Evolutionary conservation across 2,329 filamentous ascomycete genomes (phyloP), one percentile per base, ranked within the genome.

Genomic region (Thelonectria rubi): DNA sequence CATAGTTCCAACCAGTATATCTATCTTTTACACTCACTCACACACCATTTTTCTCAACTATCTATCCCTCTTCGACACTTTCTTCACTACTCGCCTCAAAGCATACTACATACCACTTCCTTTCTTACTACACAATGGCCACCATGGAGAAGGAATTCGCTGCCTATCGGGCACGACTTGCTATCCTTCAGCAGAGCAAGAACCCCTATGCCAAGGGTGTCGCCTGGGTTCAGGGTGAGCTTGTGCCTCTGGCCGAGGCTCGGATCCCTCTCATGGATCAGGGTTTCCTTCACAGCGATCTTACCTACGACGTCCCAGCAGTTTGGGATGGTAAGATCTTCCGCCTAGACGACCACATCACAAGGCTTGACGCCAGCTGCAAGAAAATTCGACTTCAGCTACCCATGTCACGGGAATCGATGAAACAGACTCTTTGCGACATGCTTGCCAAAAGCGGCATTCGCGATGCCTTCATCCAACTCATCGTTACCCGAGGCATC

Each of bases 241-340:
- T 80, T 4, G 74, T 78, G 0, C 81, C 82, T 3, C 67, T 84
- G 5, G 39, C 73, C n/a, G 69, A 82, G 50, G 82, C 82, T 1
- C 76, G 76, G n/a, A 82, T 84, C n/a, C 82, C 82, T 1, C 68
- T 84, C 0, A 66, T 81, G 0, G 82, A 85, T 62, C 78, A 85
- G 70, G 82, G 82, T n/a, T 85, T 85, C 68, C 68, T 84, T 65
- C 81, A 81, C 68, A 79, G 81, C 69, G 82, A 84, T 47, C 68
- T 84, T 1, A 84, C 82, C 1, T 84, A 84, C 68, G 82, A 84
- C 50, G 82, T 84, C 0, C 80, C 81, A 0, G 70, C 81, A 0
- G 80, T 84, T 26, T 84, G 82, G 82, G 80, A 84, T 48, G 81
- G 82, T 0, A 79, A 79, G 1, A 81, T 82, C 67, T 84, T 84